Conservation (phyloP, 1,139 yeast species). For the Lodderomyces margitis region DNA sequence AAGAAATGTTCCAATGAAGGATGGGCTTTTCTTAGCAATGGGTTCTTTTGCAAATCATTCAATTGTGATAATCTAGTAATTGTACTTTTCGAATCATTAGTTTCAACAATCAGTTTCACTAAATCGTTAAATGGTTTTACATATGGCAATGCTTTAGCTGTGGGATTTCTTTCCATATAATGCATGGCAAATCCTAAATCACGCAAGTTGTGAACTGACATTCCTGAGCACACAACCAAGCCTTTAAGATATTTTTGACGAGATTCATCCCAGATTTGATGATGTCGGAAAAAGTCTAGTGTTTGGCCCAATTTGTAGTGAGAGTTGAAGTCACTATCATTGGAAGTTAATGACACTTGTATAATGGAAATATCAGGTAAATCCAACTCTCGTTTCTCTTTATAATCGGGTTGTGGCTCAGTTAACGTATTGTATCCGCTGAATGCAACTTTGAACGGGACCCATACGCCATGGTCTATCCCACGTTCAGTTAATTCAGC, state of each 20-base stretch:
- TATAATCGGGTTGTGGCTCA: slow-evolving; percentile 13
- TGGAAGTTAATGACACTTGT: slow-evolving; percentile 61
- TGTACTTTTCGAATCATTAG: slow-evolving; percentile 16
- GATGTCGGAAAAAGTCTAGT: slow-evolving; percentile 49
- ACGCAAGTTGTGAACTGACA: slow-evolving; percentile 73
- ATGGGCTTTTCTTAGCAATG: slow-evolving; percentile 54
- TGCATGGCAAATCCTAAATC: slow-evolving; percentile 38
- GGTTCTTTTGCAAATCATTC: slow-evolving; percentile 16
- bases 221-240: slow-evolving; percentile 63
- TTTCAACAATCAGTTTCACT: slow-evolving; percentile 35
- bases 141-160: slow-evolving; percentile 42
- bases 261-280: slow-evolving; percentile 34
- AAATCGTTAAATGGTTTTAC: slow-evolving; percentile 47
- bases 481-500: slow-evolving; percentile 54
- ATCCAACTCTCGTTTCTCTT: slow-evolving; percentile 32
- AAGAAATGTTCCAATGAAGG: slow-evolving; percentile 74
- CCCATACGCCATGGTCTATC: slow-evolving; percentile 82
- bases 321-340: slow-evolving; percentile 43
- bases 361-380: slow-evolving; percentile 52
- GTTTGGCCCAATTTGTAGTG: slow-evolving; percentile 58
- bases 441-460: slow-evolving; percentile 72
- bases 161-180: slow-evolving; percentile 11
- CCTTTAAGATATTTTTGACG: slow-evolving; percentile 36
- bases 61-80: slow-evolving; percentile 14
- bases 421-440: slow-evolving; percentile 35